Base-by-base conservation (phyloP, 768 basidiomycete species). In the Amanita molliuscula region DNA sequence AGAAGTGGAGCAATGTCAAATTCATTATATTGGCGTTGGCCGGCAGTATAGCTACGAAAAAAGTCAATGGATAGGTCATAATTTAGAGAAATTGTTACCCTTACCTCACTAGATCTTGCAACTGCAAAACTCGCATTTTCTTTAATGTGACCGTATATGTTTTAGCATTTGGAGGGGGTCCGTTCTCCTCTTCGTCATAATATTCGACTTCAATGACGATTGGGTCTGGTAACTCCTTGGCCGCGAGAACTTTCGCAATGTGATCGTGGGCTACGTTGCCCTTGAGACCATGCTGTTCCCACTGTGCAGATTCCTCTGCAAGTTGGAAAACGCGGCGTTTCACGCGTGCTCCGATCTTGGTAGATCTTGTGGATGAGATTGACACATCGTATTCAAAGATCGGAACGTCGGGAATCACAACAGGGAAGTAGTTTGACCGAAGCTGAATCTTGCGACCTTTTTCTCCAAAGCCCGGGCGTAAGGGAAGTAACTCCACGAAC, bases 341-440 rank as follows among this genome's bases (percentile, higher is more conserved):
- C 21, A 81, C 70, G 25, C 79, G 71, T 8, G 44, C 29, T 40
- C 66, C 65, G 52, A 79, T 73, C 20, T 73, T 66, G 0, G 75
- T 75, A 29, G 71, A 69, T 5, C 69, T 67, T n/a, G 66, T 62
- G 0, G 81, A 81, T 5, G 70, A 62, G 28, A 84, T 77, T 1
- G 71, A 58, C 13, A 85, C 74, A 51, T 75, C 71, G 58, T 87
- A 88, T 51, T 88, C 84, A 58, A 70, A 79, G 7, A 81, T 56
- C 2, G 71, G 63, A 0, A 67, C 69, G 34, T 75, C 72, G 1
- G 73, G 72, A 8, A 78, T 61, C 42, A 67, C 69, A 23, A 87
- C 68, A 0, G 81, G 72, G 62, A 85, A 85, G 67, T 80, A 84
- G 56, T 87, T 88, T 41, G 82, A 71, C 6, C 85, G 72, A 13